Evolutionary conservation across 129 eudicot genomes (phyloP), one percentile per base, ranked within the genome.

Genomic region (Saposhnikovia divaricata): DNA sequence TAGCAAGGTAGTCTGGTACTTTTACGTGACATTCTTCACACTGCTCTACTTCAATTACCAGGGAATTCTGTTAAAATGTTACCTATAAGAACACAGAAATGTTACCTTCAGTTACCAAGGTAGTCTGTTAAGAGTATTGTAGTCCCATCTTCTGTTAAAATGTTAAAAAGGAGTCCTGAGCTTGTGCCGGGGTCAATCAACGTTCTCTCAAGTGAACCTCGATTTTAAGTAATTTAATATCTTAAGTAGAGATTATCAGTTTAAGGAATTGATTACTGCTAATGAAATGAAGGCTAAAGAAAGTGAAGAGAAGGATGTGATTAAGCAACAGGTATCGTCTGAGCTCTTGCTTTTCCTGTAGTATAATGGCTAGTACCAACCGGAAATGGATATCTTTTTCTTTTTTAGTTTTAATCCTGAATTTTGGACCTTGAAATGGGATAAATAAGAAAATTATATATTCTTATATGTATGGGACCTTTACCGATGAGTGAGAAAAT

Each of bases 201-300:
- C n/a, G n/a, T n/a, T n/a, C n/a, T n/a, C n/a, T n/a, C n/a, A n/a
- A n/a, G n/a, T n/a, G n/a, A n/a, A n/a, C n/a, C n/a, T n/a, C n/a
- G n/a, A n/a, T n/a, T n/a, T n/a, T n/a, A n/a, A n/a, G n/a, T n/a
- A n/a, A n/a, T n/a, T n/a, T n/a, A n/a, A n/a, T n/a, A n/a, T n/a
- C n/a, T n/a, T n/a, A n/a, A n/a, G n/a, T n/a, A n/a, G n/a, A n/a
- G n/a, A n/a, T n/a, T n/a, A n/a, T n/a, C n/a, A n/a, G n/a, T n/a
- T n/a, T n/a, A n/a, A n/a, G n/a, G n/a, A n/a, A n/a, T n/a, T n/a
- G n/a, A n/a, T n/a, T n/a, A n/a, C n/a, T n/a, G 79, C 45, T 4
- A 88, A 71, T 39, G 93, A 91, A 83, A 83, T 65, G 39, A 89
- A 91, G 83, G 92, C 90, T 19, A 91, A 88, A 70, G 93, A 91